Conservation (phyloP, 2,329 filamentous ascomycete species). For the Sclerotiophoma versabilis region DNA sequence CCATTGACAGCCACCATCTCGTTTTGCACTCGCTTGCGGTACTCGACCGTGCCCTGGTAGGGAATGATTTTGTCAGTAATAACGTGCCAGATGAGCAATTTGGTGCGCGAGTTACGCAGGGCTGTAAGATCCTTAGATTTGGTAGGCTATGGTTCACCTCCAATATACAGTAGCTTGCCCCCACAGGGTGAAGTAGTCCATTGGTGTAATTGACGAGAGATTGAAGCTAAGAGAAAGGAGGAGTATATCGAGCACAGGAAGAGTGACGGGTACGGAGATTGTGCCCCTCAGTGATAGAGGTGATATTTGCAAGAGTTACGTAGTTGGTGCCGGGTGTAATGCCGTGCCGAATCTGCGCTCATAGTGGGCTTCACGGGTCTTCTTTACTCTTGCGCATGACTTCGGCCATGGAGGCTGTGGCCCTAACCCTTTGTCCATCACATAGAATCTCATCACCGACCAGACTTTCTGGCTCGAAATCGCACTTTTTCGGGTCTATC, state of each 20-base stretch:
- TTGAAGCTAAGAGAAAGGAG: conserved; percentile 11
- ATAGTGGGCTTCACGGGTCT: conserved; percentile 1
- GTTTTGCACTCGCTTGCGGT: conserved; percentile 20
- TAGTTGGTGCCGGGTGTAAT: not conserved
- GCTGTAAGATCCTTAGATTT: conserved; percentile 26
- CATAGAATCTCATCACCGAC: conserved; percentile 25
- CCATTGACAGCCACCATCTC: conserved; percentile 18
- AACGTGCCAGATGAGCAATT: conserved; percentile 37
- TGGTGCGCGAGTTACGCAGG: conserved; percentile 27
- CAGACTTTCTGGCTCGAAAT: conserved; percentile 25
- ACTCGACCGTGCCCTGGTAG: conserved; percentile 15
- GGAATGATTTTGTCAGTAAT: conserved; percentile 26
- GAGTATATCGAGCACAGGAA: conserved; percentile 3
- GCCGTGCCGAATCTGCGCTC: conserved; percentile 8
- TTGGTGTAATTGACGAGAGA: conserved; percentile 13
- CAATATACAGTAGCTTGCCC: conserved; percentile 16
- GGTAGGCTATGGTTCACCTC: conserved; percentile 14
- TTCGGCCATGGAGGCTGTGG: conserved; percentile 20
- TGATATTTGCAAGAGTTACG: not conserved
- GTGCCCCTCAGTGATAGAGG: not conserved
- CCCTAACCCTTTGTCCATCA: conserved; percentile 13
- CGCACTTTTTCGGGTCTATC: conserved; percentile 26
- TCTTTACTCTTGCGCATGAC: conserved; percentile 1
- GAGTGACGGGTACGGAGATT: conserved; percentile 2
- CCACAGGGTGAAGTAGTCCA: conserved; percentile 18